Evolutionary conservation across 352 stramenopile species (phyloP).

Genomic region (Phytophthora cajani): DNA sequence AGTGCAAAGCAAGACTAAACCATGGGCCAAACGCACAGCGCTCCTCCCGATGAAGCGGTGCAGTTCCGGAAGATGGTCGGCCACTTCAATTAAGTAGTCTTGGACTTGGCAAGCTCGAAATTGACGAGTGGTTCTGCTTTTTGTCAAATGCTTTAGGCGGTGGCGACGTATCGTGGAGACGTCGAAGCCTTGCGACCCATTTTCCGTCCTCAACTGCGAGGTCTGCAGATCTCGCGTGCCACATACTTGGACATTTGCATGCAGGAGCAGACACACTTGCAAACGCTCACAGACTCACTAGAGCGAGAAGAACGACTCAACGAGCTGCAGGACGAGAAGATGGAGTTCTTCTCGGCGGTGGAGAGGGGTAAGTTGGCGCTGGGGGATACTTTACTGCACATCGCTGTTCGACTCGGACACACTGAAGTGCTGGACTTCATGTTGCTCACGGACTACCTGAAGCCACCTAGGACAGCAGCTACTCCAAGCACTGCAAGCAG

Average conservation of each 20-base stretch:
- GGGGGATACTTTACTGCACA: slow-evolving; percentile 77
- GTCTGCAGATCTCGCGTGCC: slow-evolving; percentile 75
- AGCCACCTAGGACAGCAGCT: slow-evolving; percentile 8
- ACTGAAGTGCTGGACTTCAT: slow-evolving; percentile 67
- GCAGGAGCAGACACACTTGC: slow-evolving; percentile 60
- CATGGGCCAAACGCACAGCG: slow-evolving; percentile 70
- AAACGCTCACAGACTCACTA: slow-evolving; percentile 65
- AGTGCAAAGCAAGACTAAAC: slow-evolving; percentile 24
- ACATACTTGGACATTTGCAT: slow-evolving; percentile 82
- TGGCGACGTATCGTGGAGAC: slow-evolving; percentile 61
- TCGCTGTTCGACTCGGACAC: slow-evolving; percentile 65
- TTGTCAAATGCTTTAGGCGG: slow-evolving; percentile 32
- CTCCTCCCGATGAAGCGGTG: slow-evolving; percentile 52
- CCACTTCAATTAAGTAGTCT: not conserved
- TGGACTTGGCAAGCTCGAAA: not conserved
- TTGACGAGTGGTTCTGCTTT: not conserved
- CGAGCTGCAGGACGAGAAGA: slow-evolving; percentile 74
- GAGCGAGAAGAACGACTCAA: slow-evolving; percentile 55
- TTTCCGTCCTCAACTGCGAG: slow-evolving; percentile 55
- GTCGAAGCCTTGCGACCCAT: slow-evolving; percentile 44
- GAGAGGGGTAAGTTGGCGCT: slow-evolving; percentile 64
- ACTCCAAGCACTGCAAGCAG: slow-evolving; percentile 14
- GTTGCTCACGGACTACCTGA: slow-evolving; percentile 58
- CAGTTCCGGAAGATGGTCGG: slow-evolving; percentile 67
- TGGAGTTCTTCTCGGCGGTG: slow-evolving; percentile 75